Base-by-base conservation (phyloP, 75 land plant genomes). In the Cryptomeria japonica region DNA sequence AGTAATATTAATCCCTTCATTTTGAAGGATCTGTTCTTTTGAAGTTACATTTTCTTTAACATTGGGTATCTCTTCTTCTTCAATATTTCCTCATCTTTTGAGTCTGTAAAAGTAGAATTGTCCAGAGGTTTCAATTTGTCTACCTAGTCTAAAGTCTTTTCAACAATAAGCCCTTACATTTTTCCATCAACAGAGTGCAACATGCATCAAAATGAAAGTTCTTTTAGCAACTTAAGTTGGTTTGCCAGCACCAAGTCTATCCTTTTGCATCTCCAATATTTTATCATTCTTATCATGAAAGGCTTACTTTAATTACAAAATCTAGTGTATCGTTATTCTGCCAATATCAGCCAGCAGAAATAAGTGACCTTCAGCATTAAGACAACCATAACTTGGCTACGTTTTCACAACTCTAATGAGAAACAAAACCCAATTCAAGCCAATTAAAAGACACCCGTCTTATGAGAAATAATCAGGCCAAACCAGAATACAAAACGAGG, bases 111-210 rank as follows among this genome's bases (percentile, higher is more conserved):
- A n/a, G n/a, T n/a, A n/a, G n/a, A n/a, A n/a, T 75, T 75, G 83
- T 25, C 49, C 42, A 80, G 22, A 25, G n/a, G 10, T 42, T 44
- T 82, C 84, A 25, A 28, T 82, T 11, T 47, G 12, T 82, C 51
- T 82, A 9, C 84, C n/a, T 42, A 51, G 0, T 82, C 51, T 28
- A 9, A 12, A 16, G 47, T 82, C 49, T 82, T 82, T 8, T 82
- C 84, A 44, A 28, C 31, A 82, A 2, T 22, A 82, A 44, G 49
- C 41, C 13, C 51, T 44, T 82, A 51, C 31, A 28, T 25, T 82
- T 82, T 82, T 82, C 28, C 47, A 42, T 82, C 84, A 44, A 82
- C 22, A 44, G 49, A 82, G 51, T 82, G 84, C 46, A 82, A 82
- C 32, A 82, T 28, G 51, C 46, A 82, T 82, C 49, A 82, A 82